These are phyloP conservation scores for Gossypium stocksii DNA, from an alignment of 345 rosid species.

Conservation along the genomic window DNA sequence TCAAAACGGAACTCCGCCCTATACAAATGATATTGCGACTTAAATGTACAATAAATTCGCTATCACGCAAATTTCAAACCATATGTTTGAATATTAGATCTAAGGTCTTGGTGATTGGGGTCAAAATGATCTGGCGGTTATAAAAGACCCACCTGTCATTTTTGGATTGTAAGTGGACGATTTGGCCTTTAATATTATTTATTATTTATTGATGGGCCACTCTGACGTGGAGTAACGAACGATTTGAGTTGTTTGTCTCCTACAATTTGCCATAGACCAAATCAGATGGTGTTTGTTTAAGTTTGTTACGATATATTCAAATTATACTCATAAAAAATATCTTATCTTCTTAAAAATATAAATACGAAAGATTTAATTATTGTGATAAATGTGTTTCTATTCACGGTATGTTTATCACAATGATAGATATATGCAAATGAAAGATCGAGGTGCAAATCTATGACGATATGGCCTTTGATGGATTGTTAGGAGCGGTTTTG, in stretches of 20 bases:
- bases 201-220: background rate
- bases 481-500: too few species aligned
- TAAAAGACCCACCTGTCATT: background rate
- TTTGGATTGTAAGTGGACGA: background rate
- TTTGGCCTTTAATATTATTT: background rate
- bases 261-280: too few species aligned
- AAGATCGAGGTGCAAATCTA: too few species aligned
- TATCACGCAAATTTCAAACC: background rate
- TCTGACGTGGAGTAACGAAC: background rate
- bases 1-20: background rate
- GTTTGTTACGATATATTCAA: too few species aligned
- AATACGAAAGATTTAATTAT: too few species aligned
- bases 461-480: too few species aligned
- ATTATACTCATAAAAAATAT: too few species aligned
- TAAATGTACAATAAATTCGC: constrained; percentile 3
- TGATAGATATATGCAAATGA: too few species aligned
- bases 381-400: too few species aligned
- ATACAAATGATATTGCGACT: background rate
- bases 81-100: background rate
- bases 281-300: too few species aligned
- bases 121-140: background rate
- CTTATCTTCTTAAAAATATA: too few species aligned
- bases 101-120: background rate
- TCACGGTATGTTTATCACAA: too few species aligned
- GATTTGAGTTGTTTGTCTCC: background rate